Conservation (phyloP, 1,139 yeast genomes). For the Zygosaccharomyces pseudobailii region DNA sequence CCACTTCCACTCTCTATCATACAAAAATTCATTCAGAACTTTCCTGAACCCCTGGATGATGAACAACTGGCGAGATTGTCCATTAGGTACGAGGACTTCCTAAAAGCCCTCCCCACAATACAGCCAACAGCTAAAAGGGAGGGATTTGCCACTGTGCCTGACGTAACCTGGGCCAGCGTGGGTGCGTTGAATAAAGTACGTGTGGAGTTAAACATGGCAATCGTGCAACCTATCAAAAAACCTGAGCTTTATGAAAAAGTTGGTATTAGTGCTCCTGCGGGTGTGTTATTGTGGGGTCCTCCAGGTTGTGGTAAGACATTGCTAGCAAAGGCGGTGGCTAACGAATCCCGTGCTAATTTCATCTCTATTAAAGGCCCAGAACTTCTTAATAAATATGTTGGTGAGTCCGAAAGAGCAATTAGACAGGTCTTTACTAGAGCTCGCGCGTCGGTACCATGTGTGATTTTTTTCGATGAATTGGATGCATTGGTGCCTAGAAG, state of each 20-base stretch:
- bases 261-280: conserved; percentile 96
- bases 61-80: conserved; percentile 72
- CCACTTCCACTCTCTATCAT: conserved; percentile 53
- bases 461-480: conserved; percentile 90
- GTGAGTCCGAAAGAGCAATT: conserved; percentile 93
- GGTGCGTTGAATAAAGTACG: conserved; percentile 82
- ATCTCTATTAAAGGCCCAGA: conserved; percentile 96
- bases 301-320: conserved; percentile 98
- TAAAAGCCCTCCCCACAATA: conserved; percentile 80
- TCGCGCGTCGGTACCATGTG: conserved; percentile 90
- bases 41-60: conserved; percentile 72
- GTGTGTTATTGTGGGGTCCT: conserved; percentile 98
- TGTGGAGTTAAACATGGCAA: conserved; percentile 92
- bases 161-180: conserved; percentile 91
- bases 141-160: conserved; percentile 98
- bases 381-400: conserved; percentile 86
- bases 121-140: conserved; percentile 98
- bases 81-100: conserved; percentile 74
- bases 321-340: conserved; percentile 95
- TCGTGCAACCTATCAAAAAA: conserved; percentile 90
- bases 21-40: conserved; percentile 63
- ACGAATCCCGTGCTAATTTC: conserved; percentile 92
- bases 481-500: conserved; percentile 95
- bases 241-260: conserved; percentile 88
- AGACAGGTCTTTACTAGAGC: conserved; percentile 94